A percentile compares a stretch with the other conserved stretches of the same genome.
Evolutionary conservation across 1,284 basidiomycete genomes (phyloP).

Genomic region (Fomes fomentarius): DNA sequence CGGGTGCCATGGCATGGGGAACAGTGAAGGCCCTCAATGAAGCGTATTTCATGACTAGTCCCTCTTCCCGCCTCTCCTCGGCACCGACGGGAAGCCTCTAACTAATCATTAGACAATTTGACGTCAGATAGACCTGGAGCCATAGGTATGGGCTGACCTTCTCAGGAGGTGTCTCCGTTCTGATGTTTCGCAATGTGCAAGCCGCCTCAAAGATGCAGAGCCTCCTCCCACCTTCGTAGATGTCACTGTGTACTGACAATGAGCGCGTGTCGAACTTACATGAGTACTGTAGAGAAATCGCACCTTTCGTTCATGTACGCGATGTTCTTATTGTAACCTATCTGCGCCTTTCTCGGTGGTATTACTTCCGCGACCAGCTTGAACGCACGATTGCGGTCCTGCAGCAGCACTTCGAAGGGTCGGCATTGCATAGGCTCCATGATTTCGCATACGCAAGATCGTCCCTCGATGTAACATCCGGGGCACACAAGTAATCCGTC

Average conservation of each 20-base stretch:
- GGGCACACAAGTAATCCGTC: conserved; percentile 63
- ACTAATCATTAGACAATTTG: too few species aligned
- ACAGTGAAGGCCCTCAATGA: conserved; percentile 38
- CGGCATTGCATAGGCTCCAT: conserved; percentile 65
- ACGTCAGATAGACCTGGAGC: too few species aligned
- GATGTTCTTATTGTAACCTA: neutral
- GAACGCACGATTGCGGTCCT: conserved; percentile 44
- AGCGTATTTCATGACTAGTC: conserved; percentile 10
- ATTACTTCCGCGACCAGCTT: conserved; percentile 26
- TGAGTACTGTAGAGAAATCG: too few species aligned
- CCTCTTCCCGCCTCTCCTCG: too few species aligned
- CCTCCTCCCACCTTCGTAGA: too few species aligned
- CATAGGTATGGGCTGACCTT: too few species aligned
- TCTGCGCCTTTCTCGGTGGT: neutral
- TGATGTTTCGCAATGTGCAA: conserved; percentile 19
- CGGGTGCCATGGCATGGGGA: conserved; percentile 49
- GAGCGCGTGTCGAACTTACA: too few species aligned
- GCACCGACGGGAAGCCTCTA: too few species aligned
- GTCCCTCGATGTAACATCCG: conserved; percentile 75
- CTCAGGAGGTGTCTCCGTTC: too few species aligned
- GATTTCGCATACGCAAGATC: conserved; percentile 57
- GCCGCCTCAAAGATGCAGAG: conserved; percentile 40
- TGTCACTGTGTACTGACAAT: too few species aligned
- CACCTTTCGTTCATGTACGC: neutral
- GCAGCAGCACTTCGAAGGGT: conserved; percentile 41